Percentiles rank a stretch among this genome's conserved stretches.
Conservation (phyloP, 2,329 filamentous ascomycete genomes). For the Ascochyta fabae region DNA sequence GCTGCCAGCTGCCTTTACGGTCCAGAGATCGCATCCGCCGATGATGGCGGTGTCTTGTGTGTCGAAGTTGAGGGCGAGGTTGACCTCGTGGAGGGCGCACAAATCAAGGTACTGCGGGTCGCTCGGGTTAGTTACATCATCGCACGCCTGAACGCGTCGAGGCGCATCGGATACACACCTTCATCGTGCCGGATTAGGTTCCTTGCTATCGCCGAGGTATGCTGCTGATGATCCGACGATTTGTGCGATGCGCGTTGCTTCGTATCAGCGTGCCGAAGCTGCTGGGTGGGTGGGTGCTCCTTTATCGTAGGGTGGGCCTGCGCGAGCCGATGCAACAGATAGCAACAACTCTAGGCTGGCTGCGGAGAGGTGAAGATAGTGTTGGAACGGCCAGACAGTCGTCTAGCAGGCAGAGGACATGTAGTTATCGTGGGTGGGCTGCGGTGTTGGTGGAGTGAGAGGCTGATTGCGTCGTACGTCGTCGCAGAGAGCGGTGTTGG, state of each 20-base stretch:
- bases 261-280: conserved; percentile 29
- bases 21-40: conserved; percentile 95
- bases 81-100: conserved; percentile 88
- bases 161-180: conserved; percentile 40
- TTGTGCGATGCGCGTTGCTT: conserved; percentile 1
- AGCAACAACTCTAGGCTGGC: conserved; percentile 51
- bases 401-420: conserved; percentile 49
- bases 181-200: conserved; percentile 40
- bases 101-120: conserved; percentile 81
- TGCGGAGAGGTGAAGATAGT: conserved; percentile 48
- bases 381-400: conserved; percentile 47
- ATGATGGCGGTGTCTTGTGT: conserved; percentile 91
- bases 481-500: conserved; percentile 28
- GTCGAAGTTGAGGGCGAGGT: conserved; percentile 92
- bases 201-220: conserved; percentile 1
- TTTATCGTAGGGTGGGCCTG: conserved; percentile 44
- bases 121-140: conserved; percentile 40
- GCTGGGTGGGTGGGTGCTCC: conserved; percentile 30
- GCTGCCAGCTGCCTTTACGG: conserved; percentile 90
- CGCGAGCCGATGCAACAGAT: conserved; percentile 47
- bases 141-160: conserved; percentile 10
- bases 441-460: conserved; percentile 31
- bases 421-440: conserved; percentile 19
- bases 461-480: conserved; percentile 26
- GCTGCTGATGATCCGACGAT: conserved; percentile 13